Evolutionary conservation across 345 rosid species (phyloP).

Genomic region (Brassica rapa): DNA sequence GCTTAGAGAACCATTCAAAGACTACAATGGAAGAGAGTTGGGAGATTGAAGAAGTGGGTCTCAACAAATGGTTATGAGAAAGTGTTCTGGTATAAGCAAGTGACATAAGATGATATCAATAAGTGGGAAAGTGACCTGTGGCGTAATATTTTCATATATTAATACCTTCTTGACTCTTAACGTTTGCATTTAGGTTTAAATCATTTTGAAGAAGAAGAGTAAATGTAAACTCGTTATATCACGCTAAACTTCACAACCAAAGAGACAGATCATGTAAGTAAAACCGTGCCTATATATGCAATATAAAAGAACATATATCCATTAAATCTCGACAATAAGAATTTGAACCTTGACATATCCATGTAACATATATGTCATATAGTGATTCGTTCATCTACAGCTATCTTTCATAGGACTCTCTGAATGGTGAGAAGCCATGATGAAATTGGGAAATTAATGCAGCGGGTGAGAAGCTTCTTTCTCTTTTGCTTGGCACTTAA

Average conservation of each 20-base stretch:
- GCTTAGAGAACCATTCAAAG: slow-evolving; percentile 60
- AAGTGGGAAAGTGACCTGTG: too few relatives aligned
- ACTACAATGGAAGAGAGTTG: slow-evolving; percentile 93
- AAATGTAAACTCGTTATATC: background rate
- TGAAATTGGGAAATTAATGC: too few relatives aligned
- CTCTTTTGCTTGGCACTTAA: too few relatives aligned
- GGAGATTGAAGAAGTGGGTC: slow-evolving; percentile 85
- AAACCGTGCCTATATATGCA: background rate
- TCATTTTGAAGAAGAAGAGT: slow-evolving; percentile 24
- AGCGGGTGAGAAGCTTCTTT: too few relatives aligned
- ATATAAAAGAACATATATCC: background rate
- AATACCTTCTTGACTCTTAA: slow-evolving; percentile 22
- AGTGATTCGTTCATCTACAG: too few relatives aligned
- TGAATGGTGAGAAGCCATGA: too few relatives aligned
- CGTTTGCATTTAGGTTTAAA: slow-evolving; percentile 20
- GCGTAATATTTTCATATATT: too few relatives aligned
- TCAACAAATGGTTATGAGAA: too few relatives aligned
- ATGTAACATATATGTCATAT: too few relatives aligned
- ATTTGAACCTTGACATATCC: background rate
- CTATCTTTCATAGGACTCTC: too few relatives aligned
- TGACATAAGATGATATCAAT: too few relatives aligned
- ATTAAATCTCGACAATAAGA: background rate
- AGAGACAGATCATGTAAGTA: background rate
- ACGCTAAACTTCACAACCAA: background rate
- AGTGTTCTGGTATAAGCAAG: too few relatives aligned